Evolutionary conservation across 495 filamentous ascomycete genomes (phyloP).

Genomic region (Hypoxylon lienhwacheense): DNA sequence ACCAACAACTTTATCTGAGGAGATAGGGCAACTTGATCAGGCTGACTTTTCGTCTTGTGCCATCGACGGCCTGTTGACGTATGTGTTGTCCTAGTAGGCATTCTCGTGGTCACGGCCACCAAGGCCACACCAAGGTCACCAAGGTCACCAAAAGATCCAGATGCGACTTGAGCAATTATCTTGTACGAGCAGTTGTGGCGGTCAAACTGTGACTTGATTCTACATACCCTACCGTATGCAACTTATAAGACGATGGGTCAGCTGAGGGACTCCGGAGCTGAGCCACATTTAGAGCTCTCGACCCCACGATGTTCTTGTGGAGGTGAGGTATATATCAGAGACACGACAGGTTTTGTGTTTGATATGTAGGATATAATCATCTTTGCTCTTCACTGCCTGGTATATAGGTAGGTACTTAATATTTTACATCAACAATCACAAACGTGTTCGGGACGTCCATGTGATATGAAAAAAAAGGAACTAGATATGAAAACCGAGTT

Average conservation of each 20-base stretch:
- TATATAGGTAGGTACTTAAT: no score
- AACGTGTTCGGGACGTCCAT: no score
- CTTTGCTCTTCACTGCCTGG: no score
- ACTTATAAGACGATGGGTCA: constrained; percentile 22
- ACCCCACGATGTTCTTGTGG: no score
- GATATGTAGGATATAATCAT: no score
- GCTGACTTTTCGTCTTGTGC: constrained; percentile 29
- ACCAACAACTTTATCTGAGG: not conserved
- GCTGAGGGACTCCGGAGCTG: constrained; percentile 28
- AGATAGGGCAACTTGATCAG: constrained; percentile 20
- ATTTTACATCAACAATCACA: no score
- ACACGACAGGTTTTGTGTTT: no score
- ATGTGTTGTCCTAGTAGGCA: constrained; percentile 24
- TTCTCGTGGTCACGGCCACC: constrained; percentile 27
- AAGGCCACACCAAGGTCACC: no score
- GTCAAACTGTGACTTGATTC: constrained; percentile 9
- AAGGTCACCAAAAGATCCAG: constrained; percentile 20
- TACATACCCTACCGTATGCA: constrained; percentile 22
- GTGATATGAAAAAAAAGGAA: no score
- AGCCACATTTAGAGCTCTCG: constrained; percentile 34
- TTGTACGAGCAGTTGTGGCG: constrained; percentile 30
- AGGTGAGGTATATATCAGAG: no score
- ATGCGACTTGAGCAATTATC: constrained; percentile 20
- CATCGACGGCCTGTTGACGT: constrained; percentile 10
- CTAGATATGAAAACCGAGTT: no score